Base-by-base conservation (phyloP, 768 basidiomycete species). In the Artomyces pyxidatus region DNA sequence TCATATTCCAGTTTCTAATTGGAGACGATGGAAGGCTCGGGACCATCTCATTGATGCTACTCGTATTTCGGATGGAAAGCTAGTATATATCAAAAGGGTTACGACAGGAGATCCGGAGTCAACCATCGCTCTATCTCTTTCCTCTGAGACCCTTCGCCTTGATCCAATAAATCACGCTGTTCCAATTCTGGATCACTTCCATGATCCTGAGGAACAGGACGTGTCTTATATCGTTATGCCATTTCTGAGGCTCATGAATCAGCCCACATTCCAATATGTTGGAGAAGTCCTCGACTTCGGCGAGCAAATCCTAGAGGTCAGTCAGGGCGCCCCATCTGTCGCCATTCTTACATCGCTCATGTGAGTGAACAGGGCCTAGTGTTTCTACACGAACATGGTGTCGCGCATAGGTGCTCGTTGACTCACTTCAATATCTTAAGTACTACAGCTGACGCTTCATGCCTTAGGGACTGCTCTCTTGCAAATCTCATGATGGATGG, bases 401-500 rank as follows among this genome's bases (percentile, higher is more conserved):
- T 60, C 14, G 61, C 61, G 0, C 59, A 62, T 45, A 45, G 62
- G 0, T n/a, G n/a, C n/a, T n/a, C n/a, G n/a, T n/a, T n/a, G n/a
- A n/a, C n/a, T n/a, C n/a, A n/a, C n/a, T n/a, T n/a, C n/a, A n/a
- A n/a, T n/a, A n/a, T n/a, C n/a, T n/a, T n/a, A n/a, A n/a, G n/a
- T n/a, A n/a, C n/a, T n/a, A n/a, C n/a, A n/a, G n/a, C n/a, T n/a
- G n/a, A n/a, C n/a, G n/a, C n/a, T n/a, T n/a, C n/a, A n/a, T n/a
- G n/a, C n/a, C n/a, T n/a, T n/a, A n/a, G n/a, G n/a, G 62, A 63
- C 42, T 57, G 58, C 30, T 42, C 56, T 1, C 21, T 47, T 16
- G 44, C 44, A n/a, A 63, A 60, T 32, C 22, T 62, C 17, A 52
- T 61, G 55, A 56, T 63, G 57, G 62, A 62, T 39, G 54, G 56